Evolutionary conservation across 441 rosid species (phyloP), one percentile per base, ranked within the genome.

Genomic region (Kokia cookei): DNA sequence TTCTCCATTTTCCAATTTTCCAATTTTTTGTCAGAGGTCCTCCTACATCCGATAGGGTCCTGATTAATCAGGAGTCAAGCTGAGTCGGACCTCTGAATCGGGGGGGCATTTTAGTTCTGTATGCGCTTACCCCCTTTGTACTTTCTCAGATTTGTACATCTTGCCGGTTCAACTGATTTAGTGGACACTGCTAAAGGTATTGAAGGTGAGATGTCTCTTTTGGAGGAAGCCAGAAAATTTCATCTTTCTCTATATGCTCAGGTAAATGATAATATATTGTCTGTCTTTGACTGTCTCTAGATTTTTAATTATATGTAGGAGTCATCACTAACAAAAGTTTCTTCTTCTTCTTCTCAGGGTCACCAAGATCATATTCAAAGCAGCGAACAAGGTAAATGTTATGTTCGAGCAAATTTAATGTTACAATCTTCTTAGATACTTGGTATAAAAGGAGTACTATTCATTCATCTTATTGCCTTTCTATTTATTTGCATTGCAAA

Each of bases 151-250:
- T 89, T 89, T 76, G 80, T 86, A 59, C 24, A 68, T 63, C 65
- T 87, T 75, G 82, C 81, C 50, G 81, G 81, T 70, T 86, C 88
- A 26, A 69, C 75, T 47, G 85, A 79, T 72, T 80, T 87, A 4
- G 13, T 81, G 13, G 82, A 76, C 66, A 75, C 71, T 48, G 74
- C 79, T 55, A 86, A 80, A 78, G 74, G 64, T 45, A 83, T 89
- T 59, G 81, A 83, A 77, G 86, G 76, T 14, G 93, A 87, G 86
- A 85, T 85, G 71, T 84, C 85, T 78, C 90, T 86, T 72, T 81
- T 87, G 87, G 89, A 86, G 79, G 91, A 86, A 72, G 86, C 86
- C 69, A 85, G 87, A 81, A 86, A 82, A 65, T 87, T 86, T 73
- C 93, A 89, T 70, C 76, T 85, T 82, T 85, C 90, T 62, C 81